Conservation (phyloP, 306 rosid species). For the Glycine tomentella region DNA sequence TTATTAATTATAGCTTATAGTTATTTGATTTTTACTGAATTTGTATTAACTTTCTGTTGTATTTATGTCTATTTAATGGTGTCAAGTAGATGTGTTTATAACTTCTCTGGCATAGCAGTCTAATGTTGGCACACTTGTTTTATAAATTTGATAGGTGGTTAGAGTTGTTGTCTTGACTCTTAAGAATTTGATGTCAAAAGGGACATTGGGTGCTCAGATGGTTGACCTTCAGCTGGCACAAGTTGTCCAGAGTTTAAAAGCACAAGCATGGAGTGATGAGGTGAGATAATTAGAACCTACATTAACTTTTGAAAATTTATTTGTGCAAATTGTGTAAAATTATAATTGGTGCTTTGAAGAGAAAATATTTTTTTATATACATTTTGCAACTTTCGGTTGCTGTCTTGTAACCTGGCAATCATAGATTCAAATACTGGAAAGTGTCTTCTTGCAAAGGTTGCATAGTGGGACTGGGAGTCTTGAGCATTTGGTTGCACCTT, state of each 20-base stretch:
- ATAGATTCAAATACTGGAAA: not conserved
- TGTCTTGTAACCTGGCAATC: not conserved
- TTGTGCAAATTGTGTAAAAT: constrained; percentile 37
- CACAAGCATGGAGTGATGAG: constrained; percentile 99
- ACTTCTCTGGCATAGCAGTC: constrained; percentile 29
- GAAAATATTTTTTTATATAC: constrained; percentile 37
- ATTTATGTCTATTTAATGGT: constrained; percentile 28
- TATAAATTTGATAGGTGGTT: constrained; percentile 77
- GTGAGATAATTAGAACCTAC: constrained; percentile 55
- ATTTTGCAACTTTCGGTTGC: not conserved
- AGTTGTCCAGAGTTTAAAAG: constrained; percentile 93
- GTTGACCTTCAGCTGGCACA: constrained; percentile 94
- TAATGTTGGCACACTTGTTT: constrained; percentile 46
- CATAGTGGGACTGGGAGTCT: not conserved
- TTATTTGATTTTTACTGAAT: constrained; percentile 8
- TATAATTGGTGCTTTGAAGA: constrained; percentile 19
- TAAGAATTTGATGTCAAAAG: constrained; percentile 85
- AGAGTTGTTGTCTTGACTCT: constrained; percentile 93
- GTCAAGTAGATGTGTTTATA: constrained; percentile 35
- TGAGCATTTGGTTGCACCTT: not conserved
- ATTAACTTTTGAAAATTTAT: constrained; percentile 36
- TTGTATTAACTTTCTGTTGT: constrained; percentile 24
- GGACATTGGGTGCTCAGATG: constrained; percentile 95
- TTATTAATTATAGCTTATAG: constrained; percentile 3
- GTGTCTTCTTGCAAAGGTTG: not conserved